Percentiles rank a stretch among this genome's conserved stretches.
These are phyloP conservation scores for Phytophthora cryptogea DNA, from an alignment of 352 stramenopile genomes.

Conservation along the genomic window DNA sequence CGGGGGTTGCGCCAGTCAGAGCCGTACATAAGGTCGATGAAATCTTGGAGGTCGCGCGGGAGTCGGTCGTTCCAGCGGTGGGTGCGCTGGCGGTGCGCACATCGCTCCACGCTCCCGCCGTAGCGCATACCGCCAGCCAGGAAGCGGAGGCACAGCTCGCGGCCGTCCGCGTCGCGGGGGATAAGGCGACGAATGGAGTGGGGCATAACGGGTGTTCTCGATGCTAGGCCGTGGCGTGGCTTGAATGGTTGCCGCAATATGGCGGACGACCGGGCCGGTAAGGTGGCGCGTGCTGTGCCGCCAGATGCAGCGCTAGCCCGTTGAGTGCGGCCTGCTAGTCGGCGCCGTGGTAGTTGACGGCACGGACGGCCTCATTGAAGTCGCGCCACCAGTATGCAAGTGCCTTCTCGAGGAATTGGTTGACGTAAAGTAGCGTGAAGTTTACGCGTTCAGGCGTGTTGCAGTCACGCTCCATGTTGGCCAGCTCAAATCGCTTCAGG, in stretches of 20 bases:
- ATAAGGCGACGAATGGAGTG: neutral
- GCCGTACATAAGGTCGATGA: constrained; percentile 6
- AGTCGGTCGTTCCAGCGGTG: neutral
- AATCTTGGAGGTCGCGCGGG: constrained; percentile 5
- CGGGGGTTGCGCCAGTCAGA: neutral
- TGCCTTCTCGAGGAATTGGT: neutral
- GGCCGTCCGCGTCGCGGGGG: neutral
- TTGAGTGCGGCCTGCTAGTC: constrained; percentile 9
- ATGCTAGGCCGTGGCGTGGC: neutral
- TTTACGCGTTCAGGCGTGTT: constrained; percentile 7
- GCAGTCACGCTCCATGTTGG: constrained; percentile 9
- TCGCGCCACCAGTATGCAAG: constrained; percentile 2
- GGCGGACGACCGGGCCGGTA: neutral
- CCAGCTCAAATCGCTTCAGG: constrained; percentile 2
- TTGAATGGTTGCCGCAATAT: neutral
- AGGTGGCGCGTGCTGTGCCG: too few relatives aligned
- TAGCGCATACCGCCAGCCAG: constrained; percentile 12
- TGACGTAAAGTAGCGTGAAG: constrained; percentile 6
- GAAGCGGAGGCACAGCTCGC: constrained; percentile 13
- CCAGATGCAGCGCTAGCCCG: constrained; percentile 3
- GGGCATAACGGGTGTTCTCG: neutral
- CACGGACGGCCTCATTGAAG: neutral
- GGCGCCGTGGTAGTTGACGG: constrained; percentile 2
- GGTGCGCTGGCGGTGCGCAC: constrained; percentile 2
- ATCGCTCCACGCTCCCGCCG: constrained; percentile 1